Evolutionary conservation across 2,329 filamentous ascomycete genomes (phyloP), one percentile per base, ranked within the genome.

Genomic region (Colletotrichum trifolii): DNA sequence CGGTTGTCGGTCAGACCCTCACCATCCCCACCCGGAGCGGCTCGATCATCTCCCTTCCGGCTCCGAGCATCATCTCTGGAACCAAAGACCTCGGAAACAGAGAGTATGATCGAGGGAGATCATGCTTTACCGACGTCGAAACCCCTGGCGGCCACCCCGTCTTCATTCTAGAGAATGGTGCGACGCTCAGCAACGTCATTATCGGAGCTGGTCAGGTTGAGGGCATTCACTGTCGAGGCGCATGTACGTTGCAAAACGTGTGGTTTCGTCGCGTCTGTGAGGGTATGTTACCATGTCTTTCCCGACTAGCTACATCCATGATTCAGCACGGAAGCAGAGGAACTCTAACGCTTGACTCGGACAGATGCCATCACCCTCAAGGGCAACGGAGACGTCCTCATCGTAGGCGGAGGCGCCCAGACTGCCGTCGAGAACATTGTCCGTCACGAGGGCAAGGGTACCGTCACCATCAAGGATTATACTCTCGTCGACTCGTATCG

Each of bases 161-260:
- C 71, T 86, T 86, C 78, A 75, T 82, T 66, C 75, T 86, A 47
- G 76, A 81, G 70, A 74, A 79, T 53, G 83, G 83, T 33, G 84
- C 79, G 33, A 82, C 78, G 35, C 73, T 86, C 35, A 80, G 78
- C 68, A 85, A 85, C 69, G 83, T 81, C 71, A 83, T 86, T 70
- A 85, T 85, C 58, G 82, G 84, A 17, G 76, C 77, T 10, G 78
- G 80, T 56, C 76, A 84, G 62, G 77, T 79, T 17, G 83, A 84
- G 72, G 83, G 79, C 54, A 78, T 85, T 42, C 82, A 85, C 74
- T 85, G 83, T 72, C 71, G 78, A 50, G 82, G 82, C 43, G 72
- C 78, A 6, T 84, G 82, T 67, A 76, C 72, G 2, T 62, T 75
- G 38, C 74, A 72, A 66, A 76, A 76, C 52, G 77, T 79, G 60